phyloP scores from a whole-genome alignment of 768 basidiomycete genomes.

The Leucocoprinus leucothites region DNA sequence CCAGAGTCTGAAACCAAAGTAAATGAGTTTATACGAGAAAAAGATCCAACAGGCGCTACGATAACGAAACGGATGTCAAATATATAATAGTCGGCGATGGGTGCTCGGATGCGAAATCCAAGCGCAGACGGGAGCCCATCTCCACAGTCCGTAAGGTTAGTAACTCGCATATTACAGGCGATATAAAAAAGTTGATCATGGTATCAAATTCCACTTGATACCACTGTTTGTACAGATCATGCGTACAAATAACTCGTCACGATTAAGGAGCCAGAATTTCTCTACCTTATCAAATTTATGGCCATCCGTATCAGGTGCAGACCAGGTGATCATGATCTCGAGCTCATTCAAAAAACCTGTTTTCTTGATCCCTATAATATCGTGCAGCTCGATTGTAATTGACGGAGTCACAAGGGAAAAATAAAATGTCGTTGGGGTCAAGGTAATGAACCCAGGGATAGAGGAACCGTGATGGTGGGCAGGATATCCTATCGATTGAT shows the following conservation, averaged over 20 bases:
- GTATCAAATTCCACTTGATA: not conserved
- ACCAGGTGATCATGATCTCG: constrained; percentile 44
- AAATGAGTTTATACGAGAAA: too few species aligned
- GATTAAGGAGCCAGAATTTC: constrained; percentile 58
- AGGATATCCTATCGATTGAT: constrained; percentile 45
- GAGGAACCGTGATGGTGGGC: constrained; percentile 56
- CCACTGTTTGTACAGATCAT: constrained; percentile 39
- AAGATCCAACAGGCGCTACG: too few species aligned
- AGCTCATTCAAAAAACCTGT: constrained; percentile 52
- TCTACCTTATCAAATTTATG: constrained; percentile 41
- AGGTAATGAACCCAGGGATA: constrained; percentile 55
- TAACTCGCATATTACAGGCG: too few species aligned
- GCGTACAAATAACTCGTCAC: constrained; percentile 66
- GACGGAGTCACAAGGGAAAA: constrained; percentile 54
- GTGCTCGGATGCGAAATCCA: too few species aligned
- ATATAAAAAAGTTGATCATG: too few species aligned
- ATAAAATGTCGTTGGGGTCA: constrained; percentile 44
- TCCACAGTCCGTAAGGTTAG: too few species aligned
- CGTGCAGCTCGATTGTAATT: constrained; percentile 41
- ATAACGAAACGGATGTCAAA: too few species aligned
- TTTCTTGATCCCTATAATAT: constrained; percentile 57
- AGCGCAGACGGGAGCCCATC: too few species aligned
- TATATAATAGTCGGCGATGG: too few species aligned
- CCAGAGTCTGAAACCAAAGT: too few species aligned
- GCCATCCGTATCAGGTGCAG: constrained; percentile 22